These are phyloP conservation scores for Salvia rosmarinus DNA, from an alignment of 257 asterid genomes.

Conservation along the genomic window DNA sequence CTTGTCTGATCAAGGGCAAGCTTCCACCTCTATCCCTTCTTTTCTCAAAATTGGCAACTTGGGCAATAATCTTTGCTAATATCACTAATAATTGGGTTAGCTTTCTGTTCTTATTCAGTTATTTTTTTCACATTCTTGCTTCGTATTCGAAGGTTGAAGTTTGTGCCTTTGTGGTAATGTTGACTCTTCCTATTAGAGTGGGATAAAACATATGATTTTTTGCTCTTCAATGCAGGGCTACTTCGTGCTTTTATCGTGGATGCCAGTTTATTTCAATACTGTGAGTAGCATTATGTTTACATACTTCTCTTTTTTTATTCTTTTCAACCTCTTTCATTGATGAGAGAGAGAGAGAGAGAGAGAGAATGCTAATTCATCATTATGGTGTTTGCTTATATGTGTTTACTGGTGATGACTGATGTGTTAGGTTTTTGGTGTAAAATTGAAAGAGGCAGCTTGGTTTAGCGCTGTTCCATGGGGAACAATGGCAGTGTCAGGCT, in stretches of 20 bases:
- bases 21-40: conserved; percentile 68
- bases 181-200: not conserved
- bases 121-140: not conserved
- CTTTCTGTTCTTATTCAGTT: conserved; percentile 10
- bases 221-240: conserved; percentile 75
- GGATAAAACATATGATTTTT: not conserved
- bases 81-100: conserved; percentile 85
- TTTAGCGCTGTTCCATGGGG: conserved; percentile 99
- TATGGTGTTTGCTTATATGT: too few species aligned
- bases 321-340: not conserved
- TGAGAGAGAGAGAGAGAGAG: not conserved
- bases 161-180: not conserved
- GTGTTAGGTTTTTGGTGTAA: conserved; percentile 80
- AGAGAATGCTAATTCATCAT: too few species aligned
- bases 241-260: conserved; percentile 96
- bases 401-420: not conserved
- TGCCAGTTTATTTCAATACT: conserved; percentile 95
- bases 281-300: conserved; percentile 51
- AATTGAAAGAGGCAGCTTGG: conserved; percentile 98
- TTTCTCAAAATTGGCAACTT: conserved; percentile 75
- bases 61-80: conserved; percentile 94
- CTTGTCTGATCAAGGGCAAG: conserved; percentile 49
- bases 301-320: not conserved
- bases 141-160: not conserved
- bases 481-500: conserved; percentile 95